Evolutionary conservation across 1,284 basidiomycete genomes (phyloP).

Genomic region (Tylopilus sp.): DNA sequence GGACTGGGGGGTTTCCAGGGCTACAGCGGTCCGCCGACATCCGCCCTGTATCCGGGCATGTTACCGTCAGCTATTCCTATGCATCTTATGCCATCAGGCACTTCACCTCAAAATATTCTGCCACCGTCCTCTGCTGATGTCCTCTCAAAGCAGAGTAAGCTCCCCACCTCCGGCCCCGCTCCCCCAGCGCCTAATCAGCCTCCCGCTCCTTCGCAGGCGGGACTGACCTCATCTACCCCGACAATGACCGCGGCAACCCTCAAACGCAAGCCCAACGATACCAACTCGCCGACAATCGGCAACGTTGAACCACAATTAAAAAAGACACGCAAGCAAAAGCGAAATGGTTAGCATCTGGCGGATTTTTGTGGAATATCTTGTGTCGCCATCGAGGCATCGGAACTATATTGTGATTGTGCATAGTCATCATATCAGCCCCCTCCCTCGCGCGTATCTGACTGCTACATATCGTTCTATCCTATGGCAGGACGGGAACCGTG

Average conservation of each 20-base stretch:
- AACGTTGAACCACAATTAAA: constrained; percentile 46
- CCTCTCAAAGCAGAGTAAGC: constrained; percentile 53
- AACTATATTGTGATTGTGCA: constrained; percentile 34
- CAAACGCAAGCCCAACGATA: constrained; percentile 61
- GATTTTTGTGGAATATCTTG: constrained; percentile 31
- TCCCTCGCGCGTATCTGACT: constrained; percentile 22
- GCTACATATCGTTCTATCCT: constrained; percentile 32
- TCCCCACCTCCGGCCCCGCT: constrained; percentile 43
- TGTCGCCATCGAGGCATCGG: constrained; percentile 26
- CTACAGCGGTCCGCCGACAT: constrained; percentile 29
- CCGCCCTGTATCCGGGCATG: constrained; percentile 48
- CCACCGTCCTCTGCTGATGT: constrained; percentile 43
- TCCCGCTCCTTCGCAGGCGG: constrained; percentile 41
- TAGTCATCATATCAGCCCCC: constrained; percentile 19
- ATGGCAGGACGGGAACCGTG: constrained; percentile 24
- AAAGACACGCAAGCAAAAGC: constrained; percentile 45
- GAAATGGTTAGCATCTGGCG: constrained; percentile 34
- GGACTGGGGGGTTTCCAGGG: constrained; percentile 25
- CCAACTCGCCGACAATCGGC: constrained; percentile 49
- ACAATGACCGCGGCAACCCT: constrained; percentile 51
- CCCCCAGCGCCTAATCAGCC: constrained; percentile 39
- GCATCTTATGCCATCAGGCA: constrained; percentile 35
- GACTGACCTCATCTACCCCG: constrained; percentile 44
- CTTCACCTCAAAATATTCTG: constrained; percentile 48
- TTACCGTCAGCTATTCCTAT: constrained; percentile 37